Base-by-base conservation (phyloP, 805 yeast genomes). In the Naumovozyma castellii region DNA sequence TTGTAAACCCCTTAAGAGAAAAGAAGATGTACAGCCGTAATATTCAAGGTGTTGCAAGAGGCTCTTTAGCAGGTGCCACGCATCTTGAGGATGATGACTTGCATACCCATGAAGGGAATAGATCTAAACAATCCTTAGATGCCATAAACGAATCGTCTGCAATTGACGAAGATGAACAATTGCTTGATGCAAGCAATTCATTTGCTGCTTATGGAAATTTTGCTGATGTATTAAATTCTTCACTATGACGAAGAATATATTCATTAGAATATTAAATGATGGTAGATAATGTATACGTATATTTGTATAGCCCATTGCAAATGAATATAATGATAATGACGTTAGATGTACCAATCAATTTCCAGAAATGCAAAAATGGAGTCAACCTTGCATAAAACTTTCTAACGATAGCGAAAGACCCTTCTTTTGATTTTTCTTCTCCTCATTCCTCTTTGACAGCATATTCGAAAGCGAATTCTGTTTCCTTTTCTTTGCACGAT, bases 371-470 rank as follows among this genome's bases (percentile, higher is more conserved):
- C n/a, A n/a, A n/a, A n/a, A n/a, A n/a, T n/a, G n/a, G n/a, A n/a
- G n/a, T 29, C 14, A 29, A 29, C 15, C 43, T 38, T 57, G 62
- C 73, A 75, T 66, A 47, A 75, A 73, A 40, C 71, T 76, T 60
- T 69, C 71, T 30, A 76, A 56, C 47, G 70, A 69, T 19, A 76
- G 56, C 1, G 72, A 50, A 18, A 59, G 52, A 12, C 56, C 41
- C n/a, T 57, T 56, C 28, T 50, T 54, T 28, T 51, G 58, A 17
- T 54, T 49, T 39, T 54, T 56, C 43, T 64, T 61, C 19, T 60
- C 64, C 34, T 62, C 59, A 43, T 66, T 68, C 53, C 69, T 73
- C 38, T 61, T 59, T 27, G 61, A 59, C 29, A 75, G 53, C 43
- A 75, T 48, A 40, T 56, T 65, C 2, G 67, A 56, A 18, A 74